Percentiles rank a stretch among this genome's conserved stretches.
Evolutionary conservation across 306 rosid genomes (phyloP).

Genomic region (Medicago truncatula): MtrunA17r5.0-ANR NC_053046.1:35721001-35721500

Average conservation of each 20-base stretch:
- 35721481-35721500: no score
- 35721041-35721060: slow-evolving; percentile 52
- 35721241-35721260: slow-evolving; percentile 3
- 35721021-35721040: not conserved
- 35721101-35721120: slow-evolving; percentile 49
- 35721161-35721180: slow-evolving; percentile 61
- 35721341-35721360: no score
- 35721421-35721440: no score
- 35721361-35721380: no score
- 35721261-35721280: not conserved
- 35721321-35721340: no score
- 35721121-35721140: slow-evolving; percentile 47
- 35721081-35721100: slow-evolving; percentile 36
- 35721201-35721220: not conserved
- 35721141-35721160: slow-evolving; percentile 49
- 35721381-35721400: no score
- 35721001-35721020: not conserved
- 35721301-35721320: no score
- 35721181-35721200: slow-evolving; percentile 44
- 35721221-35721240: slow-evolving; percentile 32
- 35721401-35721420: no score
- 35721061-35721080: slow-evolving; percentile 46
- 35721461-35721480: no score
- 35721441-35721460: no score
- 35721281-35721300: no score